These are phyloP conservation scores for Chlorophyllum brunneum DNA, from an alignment of 768 basidiomycete genomes.

Conservation along the genomic window DNA sequence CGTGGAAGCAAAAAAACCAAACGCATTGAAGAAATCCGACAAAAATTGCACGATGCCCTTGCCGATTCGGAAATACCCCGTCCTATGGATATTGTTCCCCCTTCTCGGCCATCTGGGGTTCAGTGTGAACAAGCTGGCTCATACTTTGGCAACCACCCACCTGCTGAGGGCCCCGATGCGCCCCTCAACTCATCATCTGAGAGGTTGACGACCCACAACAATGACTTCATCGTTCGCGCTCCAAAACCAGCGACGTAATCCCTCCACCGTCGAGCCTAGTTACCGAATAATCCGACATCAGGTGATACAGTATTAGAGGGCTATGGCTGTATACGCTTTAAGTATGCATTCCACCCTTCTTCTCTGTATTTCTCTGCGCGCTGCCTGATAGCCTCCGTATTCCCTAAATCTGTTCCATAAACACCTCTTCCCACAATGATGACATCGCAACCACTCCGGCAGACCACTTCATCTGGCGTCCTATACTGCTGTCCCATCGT, in stretches of 20 bases:
- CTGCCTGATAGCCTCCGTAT: conserved; percentile 41
- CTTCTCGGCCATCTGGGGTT: not conserved
- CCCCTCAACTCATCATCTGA: conserved; percentile 1
- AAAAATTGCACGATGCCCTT: conserved; percentile 49
- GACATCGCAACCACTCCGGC: conserved; percentile 83
- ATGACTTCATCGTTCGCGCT: not conserved
- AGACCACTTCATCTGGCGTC: conserved; percentile 80
- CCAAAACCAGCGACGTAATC: not conserved
- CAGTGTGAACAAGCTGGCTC: conserved; percentile 21
- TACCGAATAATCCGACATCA: no score
- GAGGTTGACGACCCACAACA: not conserved
- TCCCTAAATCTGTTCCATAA: conserved; percentile 59
- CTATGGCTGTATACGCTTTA: conserved; percentile 41
- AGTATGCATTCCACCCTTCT: conserved; percentile 92
- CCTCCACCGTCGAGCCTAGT: no score
- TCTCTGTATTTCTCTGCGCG: conserved; percentile 82
- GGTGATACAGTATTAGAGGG: no score
- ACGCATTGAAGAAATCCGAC: conserved; percentile 59
- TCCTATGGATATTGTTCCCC: not conserved
- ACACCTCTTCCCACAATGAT: conserved; percentile 98
- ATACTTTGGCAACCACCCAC: conserved; percentile 24
- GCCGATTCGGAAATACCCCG: conserved; percentile 21
- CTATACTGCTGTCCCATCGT: conserved; percentile 93
- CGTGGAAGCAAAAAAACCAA: conserved; percentile 67
- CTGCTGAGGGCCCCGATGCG: not conserved